phyloP scores from a whole-genome alignment of 192 early-diverging fungal genomes.

The Linnemannia elongata region DNA sequence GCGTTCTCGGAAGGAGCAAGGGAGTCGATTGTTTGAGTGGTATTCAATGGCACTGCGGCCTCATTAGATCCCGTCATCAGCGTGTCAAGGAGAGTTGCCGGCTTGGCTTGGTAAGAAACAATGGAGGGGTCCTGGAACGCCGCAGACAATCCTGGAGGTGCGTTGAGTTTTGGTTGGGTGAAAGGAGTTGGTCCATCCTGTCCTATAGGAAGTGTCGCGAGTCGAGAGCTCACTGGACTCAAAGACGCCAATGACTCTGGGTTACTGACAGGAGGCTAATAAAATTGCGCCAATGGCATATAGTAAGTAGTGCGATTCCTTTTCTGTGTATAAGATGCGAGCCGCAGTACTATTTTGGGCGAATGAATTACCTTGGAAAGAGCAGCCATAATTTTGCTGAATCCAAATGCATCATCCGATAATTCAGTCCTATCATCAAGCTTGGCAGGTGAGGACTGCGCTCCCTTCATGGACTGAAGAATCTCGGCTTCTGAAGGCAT shows the following conservation, averaged over 20 bases:
- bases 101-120: slow-evolving; percentile 34
- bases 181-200: background rate
- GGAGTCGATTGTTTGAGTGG: slow-evolving; percentile 3
- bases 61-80: slow-evolving; percentile 13
- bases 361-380: slow-evolving; percentile 56
- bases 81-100: background rate
- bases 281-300: background rate
- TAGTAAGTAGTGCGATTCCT: background rate
- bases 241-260: background rate
- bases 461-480: slow-evolving; percentile 60
- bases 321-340: background rate
- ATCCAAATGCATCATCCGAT: slow-evolving; percentile 64
- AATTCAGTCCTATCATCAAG: slow-evolving; percentile 17
- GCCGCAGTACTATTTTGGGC: background rate
- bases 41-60: background rate
- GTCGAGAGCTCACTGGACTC: background rate
- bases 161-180: background rate
- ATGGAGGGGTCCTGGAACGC: slow-evolving; percentile 40
- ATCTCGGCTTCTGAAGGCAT: slow-evolving; percentile 72
- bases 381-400: slow-evolving; percentile 67
- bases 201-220: background rate
- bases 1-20: slow-evolving; percentile 28
- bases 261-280: slow-evolving; percentile 30
- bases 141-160: background rate
- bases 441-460: slow-evolving; percentile 25